Conservation (phyloP, 2,329 filamentous ascomycete species). For the Trichophyton schoenleinii region DNA sequence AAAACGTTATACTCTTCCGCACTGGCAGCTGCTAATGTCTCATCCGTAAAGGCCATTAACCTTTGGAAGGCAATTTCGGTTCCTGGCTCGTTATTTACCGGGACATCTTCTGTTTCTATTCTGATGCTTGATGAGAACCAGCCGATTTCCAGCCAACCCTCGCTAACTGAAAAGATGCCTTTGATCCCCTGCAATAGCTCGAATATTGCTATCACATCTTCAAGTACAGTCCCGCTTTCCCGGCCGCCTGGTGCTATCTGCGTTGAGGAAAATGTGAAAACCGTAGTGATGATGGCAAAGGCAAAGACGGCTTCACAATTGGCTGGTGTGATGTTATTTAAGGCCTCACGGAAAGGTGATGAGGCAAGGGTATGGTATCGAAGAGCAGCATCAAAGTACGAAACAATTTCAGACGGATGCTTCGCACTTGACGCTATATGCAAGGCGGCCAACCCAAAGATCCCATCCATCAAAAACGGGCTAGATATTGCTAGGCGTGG, state of each 20-base stretch:
- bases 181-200: conserved; percentile 26
- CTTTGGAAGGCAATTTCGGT: conserved; percentile 20
- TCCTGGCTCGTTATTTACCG: conserved; percentile 16
- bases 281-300: conserved; percentile 26
- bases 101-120: conserved; percentile 33
- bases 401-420: conserved; percentile 18
- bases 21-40: conserved; percentile 17
- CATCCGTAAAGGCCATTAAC: conserved; percentile 20
- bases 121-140: conserved; percentile 35
- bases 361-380: conserved; percentile 27
- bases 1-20: conserved; percentile 21
- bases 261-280: conserved; percentile 26
- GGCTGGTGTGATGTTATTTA: conserved; percentile 23
- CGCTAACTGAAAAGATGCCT: conserved; percentile 23
- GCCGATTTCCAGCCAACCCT: conserved; percentile 38
- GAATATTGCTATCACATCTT: conserved; percentile 26
- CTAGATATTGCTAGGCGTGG: conserved; percentile 30
- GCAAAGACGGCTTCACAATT: conserved; percentile 29
- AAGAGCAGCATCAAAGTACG: conserved; percentile 26
- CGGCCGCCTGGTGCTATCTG: conserved; percentile 21
- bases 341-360: conserved; percentile 23
- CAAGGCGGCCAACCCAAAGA: conserved; percentile 30
- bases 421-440: conserved; percentile 27
- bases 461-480: conserved; percentile 32
- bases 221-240: conserved; percentile 22